Conservation (phyloP, 2,329 filamentous ascomycete species). For the Pseudogymnoascus sp. region DNA sequence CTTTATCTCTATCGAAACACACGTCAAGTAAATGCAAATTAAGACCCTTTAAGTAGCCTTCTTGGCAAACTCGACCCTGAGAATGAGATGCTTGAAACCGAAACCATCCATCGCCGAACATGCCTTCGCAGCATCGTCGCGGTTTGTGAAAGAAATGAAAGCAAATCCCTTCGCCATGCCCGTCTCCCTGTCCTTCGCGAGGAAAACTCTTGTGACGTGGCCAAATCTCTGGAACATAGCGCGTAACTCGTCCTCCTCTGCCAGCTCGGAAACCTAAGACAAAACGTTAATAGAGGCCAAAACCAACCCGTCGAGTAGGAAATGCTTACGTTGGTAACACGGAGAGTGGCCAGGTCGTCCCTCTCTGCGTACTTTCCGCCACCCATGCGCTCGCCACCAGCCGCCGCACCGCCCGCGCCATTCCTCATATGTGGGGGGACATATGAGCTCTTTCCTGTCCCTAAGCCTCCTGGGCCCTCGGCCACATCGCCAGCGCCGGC, state of each 20-base stretch:
- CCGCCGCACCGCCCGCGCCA: slow-evolving; percentile 48
- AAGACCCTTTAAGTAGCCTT: slow-evolving; percentile 41
- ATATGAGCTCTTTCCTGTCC: slow-evolving; percentile 72
- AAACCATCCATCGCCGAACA: slow-evolving; percentile 98
- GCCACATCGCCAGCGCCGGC: slow-evolving; percentile 42
- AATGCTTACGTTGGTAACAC: slow-evolving; percentile 87
- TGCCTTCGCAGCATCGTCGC: slow-evolving; percentile 81
- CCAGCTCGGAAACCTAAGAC: slow-evolving; percentile 82
- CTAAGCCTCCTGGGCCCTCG: slow-evolving; percentile 50
- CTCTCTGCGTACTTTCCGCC: slow-evolving; percentile 81
- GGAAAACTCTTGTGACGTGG: slow-evolving; percentile 92
- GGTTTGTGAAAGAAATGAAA: slow-evolving; percentile 94
- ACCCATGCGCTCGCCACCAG: slow-evolving; percentile 72
- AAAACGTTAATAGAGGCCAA: slow-evolving; percentile 18
- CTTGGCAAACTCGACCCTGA: slow-evolving; percentile 84
- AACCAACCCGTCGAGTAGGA: background rate
- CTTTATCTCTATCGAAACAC: slow-evolving; percentile 13
- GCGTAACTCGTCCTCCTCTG: slow-evolving; percentile 89
- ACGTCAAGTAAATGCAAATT: slow-evolving; percentile 11
- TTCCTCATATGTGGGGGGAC: slow-evolving; percentile 90
- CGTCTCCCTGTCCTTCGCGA: slow-evolving; percentile 96
- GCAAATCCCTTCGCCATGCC: slow-evolving; percentile 96
- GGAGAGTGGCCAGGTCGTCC: slow-evolving; percentile 91
- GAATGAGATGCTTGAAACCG: slow-evolving; percentile 80
- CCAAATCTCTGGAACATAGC: slow-evolving; percentile 98